Base-by-base conservation (phyloP, 345 rosid species). In the Camelina laxa region DNA sequence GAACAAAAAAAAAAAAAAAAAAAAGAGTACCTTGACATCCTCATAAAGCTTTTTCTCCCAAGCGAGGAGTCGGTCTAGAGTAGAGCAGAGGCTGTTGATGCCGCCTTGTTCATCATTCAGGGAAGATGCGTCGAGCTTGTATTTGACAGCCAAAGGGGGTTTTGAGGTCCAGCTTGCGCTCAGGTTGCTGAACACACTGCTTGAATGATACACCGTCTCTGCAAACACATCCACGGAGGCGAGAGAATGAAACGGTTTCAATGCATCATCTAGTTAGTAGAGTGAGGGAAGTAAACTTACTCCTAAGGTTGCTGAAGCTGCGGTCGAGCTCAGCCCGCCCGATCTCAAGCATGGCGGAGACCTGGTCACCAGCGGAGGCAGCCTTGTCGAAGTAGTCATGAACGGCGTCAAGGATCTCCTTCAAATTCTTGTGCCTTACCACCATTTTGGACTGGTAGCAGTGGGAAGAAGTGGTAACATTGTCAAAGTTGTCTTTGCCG, bases 201-300 rank as follows among this genome's bases (percentile, higher is more conserved):
- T 89, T n/a, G 98, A 93, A 80, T 93, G 98, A 81, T 93, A 93
- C 73, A 93, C 97, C 4, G 98, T 93, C 82, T 84, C 98, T 93
- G 96, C 72, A 60, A 50, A 16, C 14, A 60, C 31, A 49, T 9
- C 14, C 15, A 64, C 4, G 36, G 14, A n/a, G 27, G 27, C 7
- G 6, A 56, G 54, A 27, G 54, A 39, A 24, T 67, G 20, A 63
- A 30, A 50, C n/a, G 49, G 49, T 51, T 27, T 48, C 33, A 63
- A 55, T 8, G 38, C 66, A 57, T 15, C 13, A 33, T 14, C 22
- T 14, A 53, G 1, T 14, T 2, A 67, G 3, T 15, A 61, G 68
- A 63, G 45, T 11, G 31, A 14, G 31, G 30, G 5, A 53, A 51
- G 21, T 12, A 5, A 49, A 71, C 82, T 74, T 60, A 93, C 98